Percentiles rank a stretch among this genome's conserved stretches.
phyloP scores from a whole-genome alignment of 2,329 filamentous ascomycete genomes.

The Apiospora rasikravindrae region DNA sequence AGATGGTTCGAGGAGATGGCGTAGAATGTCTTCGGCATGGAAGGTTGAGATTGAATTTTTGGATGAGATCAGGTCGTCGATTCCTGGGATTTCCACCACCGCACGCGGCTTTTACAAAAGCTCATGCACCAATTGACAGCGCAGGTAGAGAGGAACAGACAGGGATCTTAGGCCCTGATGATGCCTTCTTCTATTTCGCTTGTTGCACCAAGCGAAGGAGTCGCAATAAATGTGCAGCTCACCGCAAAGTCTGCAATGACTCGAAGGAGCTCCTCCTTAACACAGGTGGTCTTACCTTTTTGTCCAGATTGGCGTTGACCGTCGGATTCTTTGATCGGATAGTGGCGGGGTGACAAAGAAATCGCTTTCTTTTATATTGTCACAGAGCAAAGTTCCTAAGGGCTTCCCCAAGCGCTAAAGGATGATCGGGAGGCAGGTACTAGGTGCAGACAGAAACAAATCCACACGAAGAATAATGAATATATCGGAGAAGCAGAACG shows the following conservation, averaged over 20 bases:
- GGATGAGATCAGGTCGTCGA: constrained; percentile 2
- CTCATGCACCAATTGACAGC: neutral
- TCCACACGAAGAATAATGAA: neutral
- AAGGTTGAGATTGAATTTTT: neutral
- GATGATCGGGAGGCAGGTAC: neutral
- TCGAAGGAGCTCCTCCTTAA: neutral
- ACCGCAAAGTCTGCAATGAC: neutral
- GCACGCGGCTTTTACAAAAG: neutral
- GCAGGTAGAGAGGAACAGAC: neutral
- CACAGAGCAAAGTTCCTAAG: neutral
- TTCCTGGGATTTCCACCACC: constrained; percentile 13
- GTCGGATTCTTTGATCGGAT: neutral
- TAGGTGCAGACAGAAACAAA: neutral
- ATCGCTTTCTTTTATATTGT: neutral
- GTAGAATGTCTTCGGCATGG: neutral
- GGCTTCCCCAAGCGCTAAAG: neutral
- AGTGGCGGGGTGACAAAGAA: neutral
- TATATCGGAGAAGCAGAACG: neutral
- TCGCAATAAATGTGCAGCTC: neutral
- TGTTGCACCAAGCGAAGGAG: neutral
- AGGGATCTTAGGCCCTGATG: neutral
- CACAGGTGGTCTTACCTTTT: neutral
- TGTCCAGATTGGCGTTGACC: neutral
- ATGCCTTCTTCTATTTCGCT: neutral
- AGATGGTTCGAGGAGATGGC: constrained; percentile 9